phyloP scores from a whole-genome alignment of 163 green algal species.

The Smithsoniella earleae region DNA sequence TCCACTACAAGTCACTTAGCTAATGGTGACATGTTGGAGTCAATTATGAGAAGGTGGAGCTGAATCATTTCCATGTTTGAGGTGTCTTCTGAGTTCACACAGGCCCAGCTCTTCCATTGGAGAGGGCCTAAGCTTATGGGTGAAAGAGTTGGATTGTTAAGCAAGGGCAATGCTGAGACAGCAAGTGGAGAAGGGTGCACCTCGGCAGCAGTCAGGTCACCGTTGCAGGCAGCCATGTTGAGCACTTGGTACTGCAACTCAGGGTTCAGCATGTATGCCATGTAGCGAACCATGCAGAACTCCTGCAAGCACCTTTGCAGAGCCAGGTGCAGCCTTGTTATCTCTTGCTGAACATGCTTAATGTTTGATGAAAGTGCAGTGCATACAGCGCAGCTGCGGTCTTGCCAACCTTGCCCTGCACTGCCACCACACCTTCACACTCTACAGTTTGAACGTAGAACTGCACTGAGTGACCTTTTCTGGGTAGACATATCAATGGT shows the following conservation, averaged over 20 bases:
- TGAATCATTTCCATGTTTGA: not conserved
- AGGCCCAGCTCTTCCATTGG: not conserved
- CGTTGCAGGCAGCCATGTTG: not conserved
- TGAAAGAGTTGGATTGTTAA: not conserved
- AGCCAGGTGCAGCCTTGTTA: not conserved
- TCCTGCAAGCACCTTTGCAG: not conserved
- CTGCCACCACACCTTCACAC: not conserved
- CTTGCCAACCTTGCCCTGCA: not conserved
- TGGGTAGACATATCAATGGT: not conserved
- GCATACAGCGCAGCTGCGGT: not conserved
- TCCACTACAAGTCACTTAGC: no score
- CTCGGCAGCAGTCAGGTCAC: not conserved
- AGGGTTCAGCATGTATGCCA: not conserved
- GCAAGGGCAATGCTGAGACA: not conserved
- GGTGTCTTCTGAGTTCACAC: not conserved
- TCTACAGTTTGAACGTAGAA: not conserved
- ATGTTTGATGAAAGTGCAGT: not conserved
- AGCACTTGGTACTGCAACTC: not conserved
- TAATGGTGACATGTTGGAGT: no score
- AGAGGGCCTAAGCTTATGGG: not conserved
- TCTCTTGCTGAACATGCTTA: not conserved
- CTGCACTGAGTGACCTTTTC: not conserved
- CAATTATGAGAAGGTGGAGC: no score
- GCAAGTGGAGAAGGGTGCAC: not conserved
- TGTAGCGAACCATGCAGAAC: constrained; percentile 1